phyloP scores from a whole-genome alignment of 2,329 filamentous ascomycete species.

The Lojkania enalia region DNA sequence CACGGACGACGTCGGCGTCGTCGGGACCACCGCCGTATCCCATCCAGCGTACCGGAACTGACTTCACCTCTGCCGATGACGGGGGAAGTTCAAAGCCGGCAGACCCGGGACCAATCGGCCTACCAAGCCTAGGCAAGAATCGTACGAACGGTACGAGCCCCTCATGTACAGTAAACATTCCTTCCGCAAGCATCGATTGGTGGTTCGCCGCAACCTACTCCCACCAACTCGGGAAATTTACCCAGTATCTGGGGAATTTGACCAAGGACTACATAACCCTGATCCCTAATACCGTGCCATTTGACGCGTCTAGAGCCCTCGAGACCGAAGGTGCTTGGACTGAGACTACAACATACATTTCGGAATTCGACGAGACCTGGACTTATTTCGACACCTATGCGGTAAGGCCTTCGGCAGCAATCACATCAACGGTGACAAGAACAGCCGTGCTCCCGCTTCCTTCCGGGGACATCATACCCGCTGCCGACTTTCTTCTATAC shows the following conservation, averaged over 20 bases:
- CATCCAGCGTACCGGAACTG: slow-evolving; percentile 3
- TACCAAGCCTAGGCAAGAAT: slow-evolving; percentile 4
- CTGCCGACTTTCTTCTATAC: slow-evolving; percentile 16
- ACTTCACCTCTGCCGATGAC: not conserved
- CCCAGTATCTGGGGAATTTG: slow-evolving; percentile 17
- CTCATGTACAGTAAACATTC: slow-evolving; percentile 40
- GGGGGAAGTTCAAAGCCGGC: slow-evolving; percentile 15
- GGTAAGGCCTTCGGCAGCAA: slow-evolving; percentile 35
- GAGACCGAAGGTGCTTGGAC: slow-evolving; percentile 27
- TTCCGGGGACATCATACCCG: slow-evolving; percentile 21
- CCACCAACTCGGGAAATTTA: slow-evolving; percentile 1
- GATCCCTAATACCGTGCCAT: slow-evolving; percentile 26
- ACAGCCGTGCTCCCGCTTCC: slow-evolving; percentile 29
- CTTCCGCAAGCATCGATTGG: slow-evolving; percentile 37
- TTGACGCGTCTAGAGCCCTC: slow-evolving; percentile 31
- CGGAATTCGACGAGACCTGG: slow-evolving; percentile 25
- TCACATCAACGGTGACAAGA: slow-evolving; percentile 33
- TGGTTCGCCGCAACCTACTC: slow-evolving; percentile 37
- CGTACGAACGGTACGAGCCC: slow-evolving; percentile 15
- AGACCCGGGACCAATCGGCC: slow-evolving; percentile 3
- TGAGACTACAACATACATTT: slow-evolving; percentile 22
- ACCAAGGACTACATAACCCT: slow-evolving; percentile 20
- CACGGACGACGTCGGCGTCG: not conserved
- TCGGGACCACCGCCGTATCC: slow-evolving; percentile 5
- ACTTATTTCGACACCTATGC: slow-evolving; percentile 29